A percentile compares a stretch with the other conserved stretches of the same genome.
Evolutionary conservation across 495 filamentous ascomycete genomes (phyloP).

Genomic region (Saxophila tyrrhenica): DNA sequence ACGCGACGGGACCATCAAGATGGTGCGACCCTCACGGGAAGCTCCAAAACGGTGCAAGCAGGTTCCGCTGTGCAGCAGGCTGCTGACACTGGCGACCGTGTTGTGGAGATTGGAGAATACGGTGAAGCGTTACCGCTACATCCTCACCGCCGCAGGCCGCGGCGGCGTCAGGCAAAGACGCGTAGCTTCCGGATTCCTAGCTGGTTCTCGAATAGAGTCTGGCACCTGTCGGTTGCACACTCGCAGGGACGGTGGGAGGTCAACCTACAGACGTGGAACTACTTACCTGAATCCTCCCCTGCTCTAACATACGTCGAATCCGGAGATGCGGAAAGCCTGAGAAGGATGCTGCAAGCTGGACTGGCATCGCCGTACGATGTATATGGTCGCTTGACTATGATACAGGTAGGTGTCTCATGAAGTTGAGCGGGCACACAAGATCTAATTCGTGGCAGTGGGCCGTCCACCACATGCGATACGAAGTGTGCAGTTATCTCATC

Average conservation of each 20-base stretch:
- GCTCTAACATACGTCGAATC: background rate
- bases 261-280: background rate
- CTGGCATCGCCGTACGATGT: background rate
- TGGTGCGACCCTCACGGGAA: no score
- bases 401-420: background rate
- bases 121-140: no score
- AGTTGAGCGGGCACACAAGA: no score
- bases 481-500: no score
- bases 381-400: background rate
- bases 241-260: background rate
- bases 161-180: background rate
- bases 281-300: background rate
- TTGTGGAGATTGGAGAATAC: no score
- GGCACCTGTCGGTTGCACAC: background rate
- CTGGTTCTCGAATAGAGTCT: conserved; percentile 1
- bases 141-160: background rate
- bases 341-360: background rate
- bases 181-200: background rate
- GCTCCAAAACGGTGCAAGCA: no score
- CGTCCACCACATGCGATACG: no score
- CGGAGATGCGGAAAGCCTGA: background rate
- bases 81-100: no score
- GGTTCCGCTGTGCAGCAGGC: background rate
- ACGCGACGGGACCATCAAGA: no score
- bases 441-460: no score